These are phyloP conservation scores for Botrytis aclada DNA, from an alignment of 2,329 filamentous ascomycete species.

Conservation along the genomic window DNA sequence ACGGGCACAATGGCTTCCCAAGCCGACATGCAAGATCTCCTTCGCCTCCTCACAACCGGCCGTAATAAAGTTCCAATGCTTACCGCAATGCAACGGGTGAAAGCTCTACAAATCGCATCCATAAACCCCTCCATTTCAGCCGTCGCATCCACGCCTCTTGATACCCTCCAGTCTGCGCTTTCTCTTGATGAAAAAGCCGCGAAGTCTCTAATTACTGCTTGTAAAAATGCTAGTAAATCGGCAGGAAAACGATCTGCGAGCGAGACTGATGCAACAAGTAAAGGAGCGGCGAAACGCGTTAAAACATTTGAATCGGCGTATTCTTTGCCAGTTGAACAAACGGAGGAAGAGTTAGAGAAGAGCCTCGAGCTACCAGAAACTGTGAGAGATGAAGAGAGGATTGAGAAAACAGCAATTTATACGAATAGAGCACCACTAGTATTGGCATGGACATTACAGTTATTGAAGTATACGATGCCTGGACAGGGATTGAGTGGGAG, in stretches of 20 bases:
- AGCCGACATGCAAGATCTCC: conserved; percentile 57
- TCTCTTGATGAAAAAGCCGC: conserved; percentile 35
- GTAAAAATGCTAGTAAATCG: conserved; percentile 32
- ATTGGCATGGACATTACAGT: conserved; percentile 71
- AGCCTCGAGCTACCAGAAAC: conserved; percentile 58
- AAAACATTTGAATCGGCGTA: conserved; percentile 31
- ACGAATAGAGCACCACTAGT: conserved; percentile 83
- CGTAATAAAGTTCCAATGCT: conserved; percentile 56
- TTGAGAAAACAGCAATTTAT: conserved; percentile 56
- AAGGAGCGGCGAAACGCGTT: conserved; percentile 27
- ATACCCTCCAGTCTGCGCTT: conserved; percentile 28
- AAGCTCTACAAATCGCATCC: conserved; percentile 52
- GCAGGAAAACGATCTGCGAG: conserved; percentile 29
- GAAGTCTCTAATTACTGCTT: conserved; percentile 35
- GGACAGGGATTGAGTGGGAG: conserved; percentile 82
- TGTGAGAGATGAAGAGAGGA: conserved; percentile 54
- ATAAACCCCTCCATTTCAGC: conserved; percentile 40
- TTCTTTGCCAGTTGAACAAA: conserved; percentile 31
- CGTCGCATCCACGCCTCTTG: conserved; percentile 31
- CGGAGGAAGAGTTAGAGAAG: conserved; percentile 58
- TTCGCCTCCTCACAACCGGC: conserved; percentile 55
- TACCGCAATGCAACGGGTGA: conserved; percentile 57
- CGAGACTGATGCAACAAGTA: conserved; percentile 20
- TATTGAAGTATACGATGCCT: conserved; percentile 78
- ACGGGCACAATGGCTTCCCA: conserved; percentile 3